Conservation (phyloP, 78 protist species). For the Dictyostelium intermedium region DNA sequence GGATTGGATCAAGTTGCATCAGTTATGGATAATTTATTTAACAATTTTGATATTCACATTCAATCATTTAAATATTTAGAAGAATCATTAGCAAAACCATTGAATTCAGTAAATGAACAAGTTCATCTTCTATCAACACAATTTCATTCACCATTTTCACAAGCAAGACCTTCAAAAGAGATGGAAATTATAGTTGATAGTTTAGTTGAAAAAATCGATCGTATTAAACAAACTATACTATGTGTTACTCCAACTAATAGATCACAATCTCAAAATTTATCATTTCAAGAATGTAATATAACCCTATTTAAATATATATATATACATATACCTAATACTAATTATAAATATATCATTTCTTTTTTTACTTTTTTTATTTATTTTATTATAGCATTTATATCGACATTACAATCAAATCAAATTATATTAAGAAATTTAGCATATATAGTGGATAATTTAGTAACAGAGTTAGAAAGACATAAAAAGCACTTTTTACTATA, state of each 20-base stretch:
- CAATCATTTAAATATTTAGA: slow-evolving; percentile 57
- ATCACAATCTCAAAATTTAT: slow-evolving; percentile 10
- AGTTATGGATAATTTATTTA: slow-evolving; percentile 47
- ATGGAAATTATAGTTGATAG: slow-evolving; percentile 54
- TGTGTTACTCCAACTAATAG: slow-evolving; percentile 23
- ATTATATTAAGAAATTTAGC: slow-evolving; percentile 39
- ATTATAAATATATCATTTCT: background rate
- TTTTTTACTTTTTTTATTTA: too few species aligned
- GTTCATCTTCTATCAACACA: slow-evolving; percentile 39
- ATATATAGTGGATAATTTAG: slow-evolving; percentile 2
- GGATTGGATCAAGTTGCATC: slow-evolving; percentile 35
- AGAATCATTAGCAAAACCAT: slow-evolving; percentile 24
- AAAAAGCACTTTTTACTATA: slow-evolving; percentile 16
- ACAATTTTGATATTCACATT: slow-evolving; percentile 40
- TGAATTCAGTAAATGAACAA: slow-evolving; percentile 35
- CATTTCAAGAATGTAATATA: slow-evolving; percentile 50
- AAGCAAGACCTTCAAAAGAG: slow-evolving; percentile 51
- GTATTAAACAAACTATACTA: slow-evolving; percentile 26
- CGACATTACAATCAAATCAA: slow-evolving; percentile 67
- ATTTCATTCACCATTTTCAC: slow-evolving; percentile 18
- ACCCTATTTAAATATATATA: too few species aligned
- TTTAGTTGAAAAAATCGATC: slow-evolving; percentile 19
- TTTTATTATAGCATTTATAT: slow-evolving; percentile 46
- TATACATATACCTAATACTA: too few species aligned
- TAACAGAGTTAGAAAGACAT: slow-evolving; percentile 19